Base-by-base conservation (phyloP, 2,329 filamentous ascomycete species). In the Nectriaceae sp. region DNA sequence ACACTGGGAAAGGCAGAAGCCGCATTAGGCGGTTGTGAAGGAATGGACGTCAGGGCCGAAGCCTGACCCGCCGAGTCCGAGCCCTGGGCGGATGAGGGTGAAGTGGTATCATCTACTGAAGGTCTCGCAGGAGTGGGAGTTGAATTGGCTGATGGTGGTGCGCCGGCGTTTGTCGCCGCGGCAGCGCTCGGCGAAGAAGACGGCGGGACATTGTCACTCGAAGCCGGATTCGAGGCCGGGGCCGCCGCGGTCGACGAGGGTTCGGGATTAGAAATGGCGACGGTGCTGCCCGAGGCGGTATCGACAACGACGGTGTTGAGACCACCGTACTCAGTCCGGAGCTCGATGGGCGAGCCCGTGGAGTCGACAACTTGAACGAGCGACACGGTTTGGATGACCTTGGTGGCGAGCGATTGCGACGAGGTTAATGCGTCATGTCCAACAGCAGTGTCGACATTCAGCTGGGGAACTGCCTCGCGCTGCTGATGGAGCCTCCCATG, bases 371-470 rank as follows among this genome's bases (percentile, higher is more conserved):
- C 60, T 55, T 82, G 74, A 46, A 83, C 65, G 62, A 83, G 69
- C 21, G 78, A 80, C 54, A 83, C 66, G 57, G 80, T 83, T 64
- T 80, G 73, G 44, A 81, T 69, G 59, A 83, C 69, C 50, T 70
- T 66, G 13, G 71, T 76, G 58, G 78, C 66, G 57, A 70, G 66
- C 21, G 61, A 44, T 46, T 51, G 55, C 47, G 48, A 53, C 40
- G 46, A 52, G 37, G 50, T 46, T 46, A 52, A 44, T 33, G 46
- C 46, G 54, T 58, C 54, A 51, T 16, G 10, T 11, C 8, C 15
- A 31, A 49, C 52, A 43, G 50, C 41, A 35, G 43, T 42, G 38
- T 46, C 45, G 47, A 47, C 51, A 46, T 59, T 64, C 53, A 50
- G 63, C 66, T 49, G 41, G 40, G 50, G 51, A 39, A 47, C 35